Evolutionary conservation across 192 early-diverging fungal genomes (phyloP), one percentile per base, ranked within the genome.

Genomic region (Gaertneriomyces sp.): DNA sequence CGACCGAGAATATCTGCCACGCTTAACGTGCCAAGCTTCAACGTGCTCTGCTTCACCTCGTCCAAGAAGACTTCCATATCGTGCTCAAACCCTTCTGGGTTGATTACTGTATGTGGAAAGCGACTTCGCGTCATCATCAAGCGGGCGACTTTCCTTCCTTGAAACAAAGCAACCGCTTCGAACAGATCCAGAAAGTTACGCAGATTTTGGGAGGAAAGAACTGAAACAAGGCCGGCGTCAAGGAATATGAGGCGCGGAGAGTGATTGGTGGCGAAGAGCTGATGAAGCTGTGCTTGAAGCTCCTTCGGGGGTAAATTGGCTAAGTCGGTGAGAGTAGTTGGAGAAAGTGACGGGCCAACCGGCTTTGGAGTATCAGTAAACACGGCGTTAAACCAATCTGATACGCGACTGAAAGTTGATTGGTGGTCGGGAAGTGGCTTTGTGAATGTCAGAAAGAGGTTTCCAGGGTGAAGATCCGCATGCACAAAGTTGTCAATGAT

Each of bases 181-280:
- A 98, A 94, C 39, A 96, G 81, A 68, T 98, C 96, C 40, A 95
- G 78, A 69, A 96, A 94, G 73, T 98, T 95, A 10, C 75, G 74
- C 20, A 94, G 82, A 71, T 91, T 91, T 55, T 63, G 67, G 5
- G 79, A 62, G 39, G 91, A 86, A 8, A 98, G 81, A 33, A 79
- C 79, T 0, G 91, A 91, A 5, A 91, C 88, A n/a, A 98, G 73
- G 0, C 96, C 96, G 25, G 91, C 90, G 76, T 98, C 96, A 16
- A 98, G 81, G 61, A 93, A 91, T 5, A 93, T 80, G 40, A 98
- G 61, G 42, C 82, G 82, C 0, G 96, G 88, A 1, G 79, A 74
- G 69, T 87, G 95, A 0, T 93, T 93, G 65, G 83, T 51, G 4
- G 7, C 12, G 6, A 5, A 19, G 38, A 67, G 53, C 16, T 45